A percentile compares a stretch with the other conserved stretches of the same genome.
Evolutionary conservation across 2,329 filamentous ascomycete genomes (phyloP).

Genomic region (Fusarium robinianum): DNA sequence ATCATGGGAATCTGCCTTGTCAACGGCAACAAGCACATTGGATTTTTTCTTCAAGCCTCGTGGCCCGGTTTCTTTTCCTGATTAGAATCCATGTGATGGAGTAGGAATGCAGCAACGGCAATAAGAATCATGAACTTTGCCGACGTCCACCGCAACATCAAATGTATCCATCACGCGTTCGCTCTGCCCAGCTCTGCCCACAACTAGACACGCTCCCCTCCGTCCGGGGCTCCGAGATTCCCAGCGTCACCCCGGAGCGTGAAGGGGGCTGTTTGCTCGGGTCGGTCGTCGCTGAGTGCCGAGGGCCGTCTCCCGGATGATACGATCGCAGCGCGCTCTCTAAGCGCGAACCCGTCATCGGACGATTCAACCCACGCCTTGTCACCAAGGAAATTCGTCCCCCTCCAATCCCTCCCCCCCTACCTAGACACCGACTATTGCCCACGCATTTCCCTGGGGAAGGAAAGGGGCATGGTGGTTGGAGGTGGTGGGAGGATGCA

Average conservation of each 20-base stretch:
- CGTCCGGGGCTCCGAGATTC: conserved; percentile 4
- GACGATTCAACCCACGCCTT: conserved; percentile 20
- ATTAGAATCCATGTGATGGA: not conserved
- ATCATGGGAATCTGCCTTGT: no score
- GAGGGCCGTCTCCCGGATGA: conserved; percentile 25
- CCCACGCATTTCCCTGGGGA: conserved; percentile 5
- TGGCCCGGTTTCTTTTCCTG: no score
- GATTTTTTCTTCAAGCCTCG: no score
- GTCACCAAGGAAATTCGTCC: conserved; percentile 5
- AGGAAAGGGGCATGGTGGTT: conserved; percentile 3
- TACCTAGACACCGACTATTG: conserved; percentile 15
- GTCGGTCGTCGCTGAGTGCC: conserved; percentile 23
- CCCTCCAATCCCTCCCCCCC: not conserved
- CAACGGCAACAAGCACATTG: not conserved
- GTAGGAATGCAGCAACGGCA: conserved; percentile 11
- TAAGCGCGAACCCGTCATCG: conserved; percentile 23
- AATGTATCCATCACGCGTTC: conserved; percentile 29
- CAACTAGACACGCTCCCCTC: conserved; percentile 7
- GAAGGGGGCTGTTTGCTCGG: no score
- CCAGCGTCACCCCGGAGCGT: not conserved
- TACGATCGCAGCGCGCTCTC: conserved; percentile 24
- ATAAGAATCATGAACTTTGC: conserved; percentile 10
- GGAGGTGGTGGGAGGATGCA: conserved; percentile 2
- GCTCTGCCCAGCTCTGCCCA: conserved; percentile 16
- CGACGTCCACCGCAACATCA: conserved; percentile 8